phyloP scores from a whole-genome alignment of 2,329 filamentous ascomycete species.

The Fusarium agapanthi region DNA sequence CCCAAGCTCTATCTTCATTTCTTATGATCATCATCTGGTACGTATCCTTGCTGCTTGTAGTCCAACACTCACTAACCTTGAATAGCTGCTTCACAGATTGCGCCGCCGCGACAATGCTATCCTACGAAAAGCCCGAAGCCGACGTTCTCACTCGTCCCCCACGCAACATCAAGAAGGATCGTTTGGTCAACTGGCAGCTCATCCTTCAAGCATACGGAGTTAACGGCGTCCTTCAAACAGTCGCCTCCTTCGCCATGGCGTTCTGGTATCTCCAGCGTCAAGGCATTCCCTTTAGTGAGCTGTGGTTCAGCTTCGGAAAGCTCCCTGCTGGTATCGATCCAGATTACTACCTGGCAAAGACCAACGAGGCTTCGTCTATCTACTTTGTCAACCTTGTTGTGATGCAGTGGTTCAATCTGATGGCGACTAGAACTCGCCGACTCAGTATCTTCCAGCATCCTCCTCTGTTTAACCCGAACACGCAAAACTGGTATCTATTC shows the following conservation, averaged over 20 bases:
- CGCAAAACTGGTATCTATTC: slow-evolving; percentile 74
- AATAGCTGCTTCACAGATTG: slow-evolving; percentile 79
- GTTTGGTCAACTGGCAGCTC: slow-evolving; percentile 77
- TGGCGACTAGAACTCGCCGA: slow-evolving; percentile 72
- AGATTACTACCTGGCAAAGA: slow-evolving; percentile 62
- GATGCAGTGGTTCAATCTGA: slow-evolving; percentile 82
- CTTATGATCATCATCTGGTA: slow-evolving; percentile 75
- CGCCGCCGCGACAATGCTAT: slow-evolving; percentile 74
- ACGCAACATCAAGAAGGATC: slow-evolving; percentile 72
- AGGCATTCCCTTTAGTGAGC: slow-evolving; percentile 69
- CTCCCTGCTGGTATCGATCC: slow-evolving; percentile 59
- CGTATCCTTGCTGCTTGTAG: background rate
- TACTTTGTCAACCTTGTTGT: slow-evolving; percentile 85
- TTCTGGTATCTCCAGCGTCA: slow-evolving; percentile 71
- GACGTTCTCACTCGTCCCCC: slow-evolving; percentile 70
- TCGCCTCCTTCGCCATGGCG: slow-evolving; percentile 69
- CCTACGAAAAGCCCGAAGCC: slow-evolving; percentile 80
- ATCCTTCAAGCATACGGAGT: slow-evolving; percentile 78
- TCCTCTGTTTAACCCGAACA: slow-evolving; percentile 70
- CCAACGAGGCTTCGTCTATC: slow-evolving; percentile 74
- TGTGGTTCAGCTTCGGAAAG: slow-evolving; percentile 75
- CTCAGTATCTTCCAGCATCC: slow-evolving; percentile 77
- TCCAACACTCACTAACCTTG: background rate
- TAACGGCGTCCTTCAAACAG: slow-evolving; percentile 70
- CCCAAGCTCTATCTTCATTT: slow-evolving; percentile 77